Evolutionary conservation across 371 early-diverging fungal species (phyloP), one percentile per base, ranked within the genome.

Genomic region (Mortierella sp.): DNA sequence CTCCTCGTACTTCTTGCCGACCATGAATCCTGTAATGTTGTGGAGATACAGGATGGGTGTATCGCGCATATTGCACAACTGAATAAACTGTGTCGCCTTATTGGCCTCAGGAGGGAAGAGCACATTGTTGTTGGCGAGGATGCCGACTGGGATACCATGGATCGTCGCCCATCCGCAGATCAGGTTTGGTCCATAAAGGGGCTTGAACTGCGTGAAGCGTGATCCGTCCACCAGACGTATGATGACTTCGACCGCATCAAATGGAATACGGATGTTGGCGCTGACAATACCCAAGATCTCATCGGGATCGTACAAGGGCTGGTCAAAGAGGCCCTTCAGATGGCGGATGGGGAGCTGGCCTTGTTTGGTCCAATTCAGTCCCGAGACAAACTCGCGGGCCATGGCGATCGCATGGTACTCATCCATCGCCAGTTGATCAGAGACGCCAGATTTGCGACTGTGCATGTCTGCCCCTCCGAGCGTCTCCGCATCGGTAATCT

Each of bases 11-110:
- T 82, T 80, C 54, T 86, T 86, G 42, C 92, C 92, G n/a, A 92
- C 91, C 91, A 92, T 91, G 56, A 92, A 92, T 6, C 92, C 92
- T 1, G 92, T 92, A 49, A 91, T 92, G 48, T 92, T 92, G 56
- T 90, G 89, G 46, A 92, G 68, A 54, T 86, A 92, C 11, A 92
- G 49, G 27, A 92, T 69, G 8, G 92, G 91, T 0, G 86, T 84
- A 50, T 87, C 83, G 85, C 86, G 86, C 80, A 84, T 82, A 51
- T 92, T 91, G 66, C 92, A 91, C 27, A 92, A 81, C 62, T 90
- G 89, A 60, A 92, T 90, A 50, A 92, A 92, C 64, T 92, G 92
- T 0, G 90, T 88, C 9, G 92, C 91, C 62, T 92, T 92, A 79
- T 90, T 90, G 24, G 90, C 83, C 64, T 92, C 92, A 48, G 86